Conservation (phyloP, 108 stramenopile genomes). For the Discostella pseudostelligera region DNA sequence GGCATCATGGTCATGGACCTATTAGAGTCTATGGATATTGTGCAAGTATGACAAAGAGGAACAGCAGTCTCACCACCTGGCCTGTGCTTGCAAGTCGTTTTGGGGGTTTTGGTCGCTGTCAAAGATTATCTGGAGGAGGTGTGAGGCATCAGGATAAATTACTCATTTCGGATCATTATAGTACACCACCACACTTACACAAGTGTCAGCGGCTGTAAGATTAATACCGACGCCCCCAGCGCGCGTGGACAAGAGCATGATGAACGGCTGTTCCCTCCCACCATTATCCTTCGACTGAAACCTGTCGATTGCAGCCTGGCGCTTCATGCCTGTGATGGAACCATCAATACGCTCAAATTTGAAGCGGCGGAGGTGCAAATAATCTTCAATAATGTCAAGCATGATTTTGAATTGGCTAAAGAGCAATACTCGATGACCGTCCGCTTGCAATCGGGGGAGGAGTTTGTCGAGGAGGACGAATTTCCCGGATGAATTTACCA, state of each 20-base stretch:
- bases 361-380: slow-evolving; percentile 62
- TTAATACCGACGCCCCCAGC: slow-evolving; percentile 98
- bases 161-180: no score
- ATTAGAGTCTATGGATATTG: background rate
- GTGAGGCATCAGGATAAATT: background rate
- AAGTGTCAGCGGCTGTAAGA: slow-evolving; percentile 93
- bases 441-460: slow-evolving; percentile 86
- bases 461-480: slow-evolving; percentile 96
- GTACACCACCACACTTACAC: no score
- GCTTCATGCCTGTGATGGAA: slow-evolving; percentile 87
- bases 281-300: slow-evolving; percentile 76
- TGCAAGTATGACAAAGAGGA: background rate
- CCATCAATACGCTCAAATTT: slow-evolving; percentile 95
- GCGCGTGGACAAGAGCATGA: slow-evolving; percentile 95
- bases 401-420: slow-evolving; percentile 98
- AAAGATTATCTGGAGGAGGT: slow-evolving; percentile 83
- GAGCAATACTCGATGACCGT: slow-evolving; percentile 92
- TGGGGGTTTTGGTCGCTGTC: slow-evolving; percentile 98
- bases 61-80: slow-evolving; percentile 59
- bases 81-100: slow-evolving; percentile 96
- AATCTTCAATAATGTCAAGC: slow-evolving; percentile 98
- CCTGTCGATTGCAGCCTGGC: slow-evolving; percentile 92
- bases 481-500: slow-evolving; percentile 90
- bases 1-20: no score
- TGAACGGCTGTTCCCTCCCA: slow-evolving; percentile 76